phyloP scores from a whole-genome alignment of 768 basidiomycete genomes.

The Imleria badia region DNA sequence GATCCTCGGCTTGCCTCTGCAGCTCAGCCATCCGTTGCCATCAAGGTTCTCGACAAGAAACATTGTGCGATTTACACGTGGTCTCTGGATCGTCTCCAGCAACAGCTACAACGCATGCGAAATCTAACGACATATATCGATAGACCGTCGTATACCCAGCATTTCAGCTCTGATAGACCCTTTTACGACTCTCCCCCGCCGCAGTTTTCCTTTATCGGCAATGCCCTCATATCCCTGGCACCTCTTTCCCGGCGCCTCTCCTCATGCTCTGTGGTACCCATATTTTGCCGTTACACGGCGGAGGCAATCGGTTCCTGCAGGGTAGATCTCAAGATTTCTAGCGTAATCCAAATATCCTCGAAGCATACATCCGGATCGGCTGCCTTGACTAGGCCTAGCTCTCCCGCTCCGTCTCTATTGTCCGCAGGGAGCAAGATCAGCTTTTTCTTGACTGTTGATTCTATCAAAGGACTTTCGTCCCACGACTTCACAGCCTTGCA shows the following conservation, averaged over 20 bases:
- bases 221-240: conserved; percentile 77
- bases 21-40: conserved; percentile 78
- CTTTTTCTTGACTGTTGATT: conserved; percentile 84
- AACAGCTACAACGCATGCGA: conserved; percentile 90
- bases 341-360: conserved; percentile 55
- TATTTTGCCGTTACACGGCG: conserved; percentile 91
- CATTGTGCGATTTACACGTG: conserved; percentile 88
- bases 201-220: conserved; percentile 91
- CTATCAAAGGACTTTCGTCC: conserved; percentile 85
- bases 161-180: conserved; percentile 91
- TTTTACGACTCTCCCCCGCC: conserved; percentile 90
- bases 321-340: conserved; percentile 78
- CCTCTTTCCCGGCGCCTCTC: conserved; percentile 77
- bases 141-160: conserved; percentile 89
- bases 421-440: conserved; percentile 76
- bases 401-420: conserved; percentile 67
- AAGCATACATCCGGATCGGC: conserved; percentile 61
- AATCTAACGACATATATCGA: conserved; percentile 89
- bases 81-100: conserved; percentile 86
- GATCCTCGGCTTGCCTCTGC: conserved; percentile 73
- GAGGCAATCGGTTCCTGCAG: conserved; percentile 96
- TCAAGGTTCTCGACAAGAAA: conserved; percentile 89
- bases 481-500: conserved; percentile 87
- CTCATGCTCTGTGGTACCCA: conserved; percentile 74
- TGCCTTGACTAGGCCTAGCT: conserved; percentile 70